Percentiles rank a stretch among this genome's conserved stretches.
phyloP scores from a whole-genome alignment of 1,139 yeast species.

The Kodamaea ohmeri region DNA sequence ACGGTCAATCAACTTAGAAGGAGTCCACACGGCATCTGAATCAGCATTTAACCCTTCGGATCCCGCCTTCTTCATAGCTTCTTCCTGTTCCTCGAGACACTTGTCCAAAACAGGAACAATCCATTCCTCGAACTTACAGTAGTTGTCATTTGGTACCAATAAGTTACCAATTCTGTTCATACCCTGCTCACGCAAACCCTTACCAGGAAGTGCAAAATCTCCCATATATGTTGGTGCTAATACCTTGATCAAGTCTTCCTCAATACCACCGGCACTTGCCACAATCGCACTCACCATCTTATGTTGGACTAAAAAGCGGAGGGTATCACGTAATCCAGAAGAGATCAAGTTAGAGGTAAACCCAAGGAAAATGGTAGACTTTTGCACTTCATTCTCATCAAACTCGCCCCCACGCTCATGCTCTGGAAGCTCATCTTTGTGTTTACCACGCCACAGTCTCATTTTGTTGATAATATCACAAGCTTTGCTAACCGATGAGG shows the following conservation, averaged over 20 bases:
- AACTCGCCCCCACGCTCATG: slow-evolving; percentile 71
- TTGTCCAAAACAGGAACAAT: slow-evolving; percentile 87
- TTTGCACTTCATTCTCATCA: slow-evolving; percentile 79
- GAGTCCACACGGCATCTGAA: slow-evolving; percentile 72
- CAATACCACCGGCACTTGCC: slow-evolving; percentile 96
- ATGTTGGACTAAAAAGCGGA: slow-evolving; percentile 85
- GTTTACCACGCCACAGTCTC: slow-evolving; percentile 90
- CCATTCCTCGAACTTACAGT: slow-evolving; percentile 98
- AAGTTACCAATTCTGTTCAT: slow-evolving; percentile 96
- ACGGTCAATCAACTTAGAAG: slow-evolving; percentile 86
- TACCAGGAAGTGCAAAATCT: slow-evolving; percentile 79
- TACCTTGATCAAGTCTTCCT: slow-evolving; percentile 94
- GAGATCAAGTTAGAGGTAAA: slow-evolving; percentile 96
- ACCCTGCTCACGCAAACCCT: slow-evolving; percentile 84
- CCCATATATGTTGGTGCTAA: slow-evolving; percentile 95
- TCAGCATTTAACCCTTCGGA: slow-evolving; percentile 51
- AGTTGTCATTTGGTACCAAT: slow-evolving; percentile 95
- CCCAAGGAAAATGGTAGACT: slow-evolving; percentile 89
- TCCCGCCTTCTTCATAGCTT: slow-evolving; percentile 56
- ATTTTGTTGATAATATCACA: slow-evolving; percentile 88
- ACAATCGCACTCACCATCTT: slow-evolving; percentile 94
- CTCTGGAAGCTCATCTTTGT: slow-evolving; percentile 60
- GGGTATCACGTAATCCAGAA: slow-evolving; percentile 88
- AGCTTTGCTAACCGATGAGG: slow-evolving; percentile 78
- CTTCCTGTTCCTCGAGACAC: slow-evolving; percentile 87